These are phyloP conservation scores for Onygena corvina DNA, from an alignment of 2,329 filamentous ascomycete species.

Conservation along the genomic window DNA sequence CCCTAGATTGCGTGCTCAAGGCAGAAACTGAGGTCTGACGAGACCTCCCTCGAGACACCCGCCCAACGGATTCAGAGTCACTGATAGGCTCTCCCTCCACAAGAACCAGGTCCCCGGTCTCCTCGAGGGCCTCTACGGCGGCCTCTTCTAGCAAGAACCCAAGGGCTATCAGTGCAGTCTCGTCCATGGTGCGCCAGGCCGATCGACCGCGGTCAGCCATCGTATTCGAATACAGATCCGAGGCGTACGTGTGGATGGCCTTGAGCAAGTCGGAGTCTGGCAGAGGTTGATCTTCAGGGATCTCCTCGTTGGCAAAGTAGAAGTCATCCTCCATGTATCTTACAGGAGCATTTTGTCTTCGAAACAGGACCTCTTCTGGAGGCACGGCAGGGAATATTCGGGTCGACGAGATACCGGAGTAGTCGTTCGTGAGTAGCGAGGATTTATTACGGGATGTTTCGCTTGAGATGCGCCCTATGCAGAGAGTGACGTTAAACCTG, in stretches of 20 bases:
- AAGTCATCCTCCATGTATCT: slow-evolving; percentile 44
- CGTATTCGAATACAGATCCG: slow-evolving; percentile 41
- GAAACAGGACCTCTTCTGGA: slow-evolving; percentile 49
- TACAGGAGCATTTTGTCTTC: slow-evolving; percentile 38
- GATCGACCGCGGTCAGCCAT: slow-evolving; percentile 24
- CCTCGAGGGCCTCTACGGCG: slow-evolving; percentile 39
- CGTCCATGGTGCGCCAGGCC: slow-evolving; percentile 46
- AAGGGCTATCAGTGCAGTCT: slow-evolving; percentile 49
- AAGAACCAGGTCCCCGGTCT: slow-evolving; percentile 48
- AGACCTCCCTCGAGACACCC: background rate
- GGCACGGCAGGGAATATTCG: slow-evolving; percentile 31
- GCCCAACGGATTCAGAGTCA: slow-evolving; percentile 10
- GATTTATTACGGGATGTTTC: slow-evolving; percentile 25
- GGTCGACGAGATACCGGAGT: slow-evolving; percentile 20
- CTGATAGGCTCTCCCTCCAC: slow-evolving; percentile 36
- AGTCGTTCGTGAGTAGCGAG: slow-evolving; percentile 20
- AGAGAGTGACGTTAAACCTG: slow-evolving; percentile 1
- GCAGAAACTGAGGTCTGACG: background rate
- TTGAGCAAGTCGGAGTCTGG: slow-evolving; percentile 47
- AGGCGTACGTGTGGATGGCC: slow-evolving; percentile 45
- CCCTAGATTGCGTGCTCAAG: background rate
- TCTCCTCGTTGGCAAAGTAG: slow-evolving; percentile 42
- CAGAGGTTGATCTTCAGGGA: slow-evolving; percentile 32
- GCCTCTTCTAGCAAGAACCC: slow-evolving; percentile 51
- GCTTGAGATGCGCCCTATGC: slow-evolving; percentile 37